phyloP scores from a whole-genome alignment of 257 asterid species.

The Eucommia ulmoides region DNA sequence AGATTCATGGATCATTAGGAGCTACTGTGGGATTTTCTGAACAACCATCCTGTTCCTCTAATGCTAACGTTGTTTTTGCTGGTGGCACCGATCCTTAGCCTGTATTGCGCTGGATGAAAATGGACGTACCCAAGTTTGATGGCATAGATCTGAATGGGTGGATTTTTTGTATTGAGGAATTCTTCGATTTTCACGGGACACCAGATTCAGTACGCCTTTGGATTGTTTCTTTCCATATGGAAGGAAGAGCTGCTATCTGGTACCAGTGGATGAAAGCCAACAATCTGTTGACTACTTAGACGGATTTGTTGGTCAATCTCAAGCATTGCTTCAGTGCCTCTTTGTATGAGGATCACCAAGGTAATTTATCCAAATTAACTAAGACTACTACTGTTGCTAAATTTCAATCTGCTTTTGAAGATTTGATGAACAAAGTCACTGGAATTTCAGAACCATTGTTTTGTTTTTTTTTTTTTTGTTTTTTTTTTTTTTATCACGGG shows the following conservation, averaged over 20 bases:
- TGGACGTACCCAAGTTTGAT: not conserved
- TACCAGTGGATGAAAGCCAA: not conserved
- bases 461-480: no score
- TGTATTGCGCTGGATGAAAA: not conserved
- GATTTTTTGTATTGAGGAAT: not conserved
- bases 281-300: not conserved
- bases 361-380: not conserved
- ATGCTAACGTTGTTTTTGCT: no score
- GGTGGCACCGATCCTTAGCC: no score
- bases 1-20: no score
- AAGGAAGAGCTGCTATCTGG: not conserved
- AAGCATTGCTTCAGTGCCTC: not conserved
- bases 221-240: not conserved
- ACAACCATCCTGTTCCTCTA: no score
- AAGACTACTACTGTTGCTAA: not conserved
- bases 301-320: not conserved
- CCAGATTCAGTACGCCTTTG: not conserved
- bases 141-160: not conserved
- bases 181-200: not conserved
- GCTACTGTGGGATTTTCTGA: no score
- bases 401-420: not conserved
- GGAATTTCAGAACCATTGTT: not conserved
- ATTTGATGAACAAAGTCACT: not conserved
- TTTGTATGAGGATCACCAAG: not conserved
- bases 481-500: not conserved